Evolutionary conservation across 2,329 filamentous ascomycete genomes (phyloP).

Genomic region (Ascochyta fabae): DNA sequence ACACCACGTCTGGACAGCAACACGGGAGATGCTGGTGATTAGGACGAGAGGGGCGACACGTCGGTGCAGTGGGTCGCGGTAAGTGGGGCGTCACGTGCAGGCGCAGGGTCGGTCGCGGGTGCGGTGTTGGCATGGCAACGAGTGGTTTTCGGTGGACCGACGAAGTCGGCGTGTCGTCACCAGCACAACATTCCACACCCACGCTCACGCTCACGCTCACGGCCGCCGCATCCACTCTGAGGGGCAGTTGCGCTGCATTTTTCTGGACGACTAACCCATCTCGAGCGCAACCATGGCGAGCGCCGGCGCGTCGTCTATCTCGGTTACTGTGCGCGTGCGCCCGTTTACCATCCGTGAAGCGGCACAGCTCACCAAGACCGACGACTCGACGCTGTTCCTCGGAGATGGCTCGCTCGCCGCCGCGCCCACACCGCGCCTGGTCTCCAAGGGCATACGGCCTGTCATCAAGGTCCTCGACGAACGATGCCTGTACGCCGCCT

Average conservation of each 20-base stretch:
- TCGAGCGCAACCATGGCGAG: conserved; percentile 41
- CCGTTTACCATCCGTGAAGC: conserved; percentile 87
- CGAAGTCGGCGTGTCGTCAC: conserved; percentile 11
- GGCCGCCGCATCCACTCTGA: conserved; percentile 14
- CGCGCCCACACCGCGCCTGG: conserved; percentile 81
- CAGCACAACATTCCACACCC: conserved; percentile 34
- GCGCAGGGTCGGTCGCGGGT: not conserved
- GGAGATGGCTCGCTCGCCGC: conserved; percentile 95
- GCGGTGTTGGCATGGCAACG: conserved; percentile 11
- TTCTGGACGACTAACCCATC: conserved; percentile 14
- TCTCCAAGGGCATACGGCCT: conserved; percentile 83
- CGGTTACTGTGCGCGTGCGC: conserved; percentile 65
- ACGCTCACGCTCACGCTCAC: conserved; percentile 32
- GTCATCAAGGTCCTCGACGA: conserved; percentile 98
- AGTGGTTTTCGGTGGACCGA: conserved; percentile 4
- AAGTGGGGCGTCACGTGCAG: conserved; percentile 5
- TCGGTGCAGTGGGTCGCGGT: not conserved
- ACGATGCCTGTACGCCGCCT: conserved; percentile 78
- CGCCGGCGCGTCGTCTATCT: conserved; percentile 58
- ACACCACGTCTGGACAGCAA: not conserved
- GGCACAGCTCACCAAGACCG: conserved; percentile 79
- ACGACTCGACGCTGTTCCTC: conserved; percentile 91
- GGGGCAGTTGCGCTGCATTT: conserved; percentile 23
- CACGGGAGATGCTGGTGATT: conserved; percentile 6
- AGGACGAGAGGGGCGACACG: conserved; percentile 1